Conservation (phyloP, 2,329 filamentous ascomycete species). For the Leptographium radiaticola region DNA sequence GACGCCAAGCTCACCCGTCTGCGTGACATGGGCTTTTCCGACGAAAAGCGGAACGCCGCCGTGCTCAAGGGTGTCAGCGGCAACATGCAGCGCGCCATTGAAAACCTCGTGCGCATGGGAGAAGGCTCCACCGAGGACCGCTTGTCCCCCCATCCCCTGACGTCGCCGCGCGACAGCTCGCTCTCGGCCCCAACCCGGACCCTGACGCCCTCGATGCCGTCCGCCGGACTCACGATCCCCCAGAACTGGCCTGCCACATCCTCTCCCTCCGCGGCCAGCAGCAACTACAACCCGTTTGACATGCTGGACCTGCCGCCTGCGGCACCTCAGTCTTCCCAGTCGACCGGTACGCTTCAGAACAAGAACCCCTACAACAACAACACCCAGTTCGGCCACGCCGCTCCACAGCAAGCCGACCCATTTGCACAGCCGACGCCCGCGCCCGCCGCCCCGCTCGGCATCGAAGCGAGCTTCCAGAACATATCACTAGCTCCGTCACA, state of each 20-base stretch:
- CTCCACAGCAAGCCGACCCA: conserved; percentile 18
- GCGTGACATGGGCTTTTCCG: conserved; percentile 82
- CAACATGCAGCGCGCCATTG: conserved; percentile 74
- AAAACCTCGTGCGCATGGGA: conserved; percentile 70
- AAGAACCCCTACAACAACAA: conserved; percentile 40
- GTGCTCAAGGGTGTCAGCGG: conserved; percentile 75
- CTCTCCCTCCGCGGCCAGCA: conserved; percentile 26
- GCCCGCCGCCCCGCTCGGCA: conserved; percentile 11
- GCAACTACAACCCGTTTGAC: conserved; percentile 50
- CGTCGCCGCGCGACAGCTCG: conserved; percentile 31
- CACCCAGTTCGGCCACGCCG: conserved; percentile 55
- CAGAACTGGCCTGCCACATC: conserved; percentile 12
- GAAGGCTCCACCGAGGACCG: conserved; percentile 55
- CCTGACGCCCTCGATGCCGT: conserved; percentile 37
- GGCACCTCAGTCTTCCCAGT: conserved; percentile 48
- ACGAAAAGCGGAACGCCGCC: conserved; percentile 65
- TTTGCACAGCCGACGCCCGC: conserved; percentile 16
- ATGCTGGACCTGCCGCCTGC: conserved; percentile 45
- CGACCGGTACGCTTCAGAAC: conserved; percentile 47
- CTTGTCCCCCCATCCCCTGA: conserved; percentile 15
- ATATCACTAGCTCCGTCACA: conserved; percentile 51
- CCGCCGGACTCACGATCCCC: conserved; percentile 14
- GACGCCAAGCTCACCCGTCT: conserved; percentile 67
- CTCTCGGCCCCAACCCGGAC: conserved; percentile 34
- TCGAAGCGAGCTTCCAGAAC: conserved; percentile 62